Conservation (phyloP, 2,329 filamentous ascomycete species). For the Fusarium bactridioides region DNA sequence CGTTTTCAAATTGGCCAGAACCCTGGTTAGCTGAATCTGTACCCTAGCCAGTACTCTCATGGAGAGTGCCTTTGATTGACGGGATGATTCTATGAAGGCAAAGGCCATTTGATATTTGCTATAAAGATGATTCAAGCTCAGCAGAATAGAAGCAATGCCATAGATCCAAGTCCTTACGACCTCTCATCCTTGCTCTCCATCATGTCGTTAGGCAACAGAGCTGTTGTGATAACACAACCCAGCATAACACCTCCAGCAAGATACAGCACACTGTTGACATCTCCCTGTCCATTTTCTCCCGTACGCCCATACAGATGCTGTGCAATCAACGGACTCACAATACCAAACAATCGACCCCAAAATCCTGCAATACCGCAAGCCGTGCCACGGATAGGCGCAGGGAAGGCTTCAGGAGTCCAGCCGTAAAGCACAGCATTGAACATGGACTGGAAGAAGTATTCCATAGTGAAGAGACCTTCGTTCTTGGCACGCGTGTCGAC, state of each 20-base stretch:
- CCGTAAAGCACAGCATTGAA: conserved; percentile 50
- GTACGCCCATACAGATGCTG: conserved; percentile 51
- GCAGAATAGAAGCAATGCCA: neutral
- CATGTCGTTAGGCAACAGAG: conserved; percentile 53
- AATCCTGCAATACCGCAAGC: conserved; percentile 66
- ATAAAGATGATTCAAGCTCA: neutral
- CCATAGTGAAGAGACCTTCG: conserved; percentile 52
- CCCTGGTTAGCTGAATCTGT: neutral
- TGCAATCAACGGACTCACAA: conserved; percentile 64
- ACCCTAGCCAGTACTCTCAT: neutral
- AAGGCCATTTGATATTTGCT: neutral
- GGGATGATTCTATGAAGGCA: neutral
- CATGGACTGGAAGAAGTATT: conserved; percentile 56
- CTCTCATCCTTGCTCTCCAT: conserved; percentile 47
- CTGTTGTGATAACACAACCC: conserved; percentile 60
- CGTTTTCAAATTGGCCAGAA: neutral
- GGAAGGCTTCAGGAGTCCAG: conserved; percentile 66
- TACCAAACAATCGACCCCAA: conserved; percentile 65
- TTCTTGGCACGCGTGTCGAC: conserved; percentile 50
- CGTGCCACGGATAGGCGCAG: conserved; percentile 61
- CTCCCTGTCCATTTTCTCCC: conserved; percentile 41
- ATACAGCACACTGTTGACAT: conserved; percentile 61
- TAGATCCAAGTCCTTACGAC: neutral
- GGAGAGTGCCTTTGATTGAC: neutral
- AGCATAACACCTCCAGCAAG: conserved; percentile 63